phyloP scores from a whole-genome alignment of 2,329 filamentous ascomycete species.

The Ophiognomonia clavigignenti-juglandacearum region DNA sequence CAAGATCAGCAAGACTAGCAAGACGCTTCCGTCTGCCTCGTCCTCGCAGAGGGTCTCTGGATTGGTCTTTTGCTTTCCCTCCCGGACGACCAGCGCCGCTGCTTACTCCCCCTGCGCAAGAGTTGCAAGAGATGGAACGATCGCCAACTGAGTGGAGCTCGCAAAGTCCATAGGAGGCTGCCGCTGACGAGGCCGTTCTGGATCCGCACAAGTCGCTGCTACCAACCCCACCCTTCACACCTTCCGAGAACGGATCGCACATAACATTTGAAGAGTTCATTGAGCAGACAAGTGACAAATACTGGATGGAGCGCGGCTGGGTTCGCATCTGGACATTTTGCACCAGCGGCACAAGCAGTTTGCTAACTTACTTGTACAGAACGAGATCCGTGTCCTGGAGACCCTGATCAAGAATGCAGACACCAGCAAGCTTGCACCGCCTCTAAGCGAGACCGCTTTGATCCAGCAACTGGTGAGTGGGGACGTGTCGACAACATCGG shows the following conservation, averaged over 20 bases:
- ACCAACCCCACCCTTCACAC: background rate
- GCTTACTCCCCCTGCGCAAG: background rate
- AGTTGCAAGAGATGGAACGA: background rate
- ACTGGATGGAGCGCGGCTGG: constrained; percentile 15
- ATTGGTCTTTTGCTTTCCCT: background rate
- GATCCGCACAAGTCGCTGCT: background rate
- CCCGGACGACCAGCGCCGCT: background rate
- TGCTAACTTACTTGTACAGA: constrained; percentile 33
- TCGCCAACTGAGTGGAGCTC: background rate
- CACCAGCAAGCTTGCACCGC: constrained; percentile 57
- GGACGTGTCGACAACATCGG: background rate
- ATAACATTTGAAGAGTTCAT: background rate
- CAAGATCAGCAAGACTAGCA: too few species aligned
- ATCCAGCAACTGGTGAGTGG: constrained; percentile 69
- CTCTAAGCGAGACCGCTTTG: constrained; percentile 68
- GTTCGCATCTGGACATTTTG: constrained; percentile 16
- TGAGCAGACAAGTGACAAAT: constrained; percentile 5
- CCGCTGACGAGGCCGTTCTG: background rate
- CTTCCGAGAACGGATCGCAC: background rate
- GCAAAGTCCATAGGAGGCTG: background rate
- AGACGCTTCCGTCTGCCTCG: background rate
- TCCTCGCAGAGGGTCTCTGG: background rate
- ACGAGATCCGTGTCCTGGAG: constrained; percentile 55
- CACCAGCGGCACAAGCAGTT: background rate
- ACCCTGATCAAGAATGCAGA: constrained; percentile 52